Conservation (phyloP, 2,329 filamentous ascomycete genomes). For the Xylaria sp. region DNA sequence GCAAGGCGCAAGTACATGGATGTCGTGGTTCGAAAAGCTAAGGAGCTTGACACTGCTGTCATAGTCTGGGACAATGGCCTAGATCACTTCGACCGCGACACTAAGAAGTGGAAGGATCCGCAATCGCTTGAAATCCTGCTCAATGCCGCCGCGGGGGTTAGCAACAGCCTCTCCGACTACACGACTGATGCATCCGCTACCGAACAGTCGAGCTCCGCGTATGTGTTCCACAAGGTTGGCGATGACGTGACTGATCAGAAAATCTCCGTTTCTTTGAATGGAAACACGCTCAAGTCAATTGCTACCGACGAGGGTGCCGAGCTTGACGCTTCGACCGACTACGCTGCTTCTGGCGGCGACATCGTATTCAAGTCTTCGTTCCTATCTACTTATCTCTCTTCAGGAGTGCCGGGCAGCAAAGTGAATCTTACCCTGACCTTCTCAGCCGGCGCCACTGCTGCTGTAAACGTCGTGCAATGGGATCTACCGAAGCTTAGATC, state of each 20-base stretch:
- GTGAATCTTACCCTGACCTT: slow-evolving; percentile 59
- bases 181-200: slow-evolving; percentile 54
- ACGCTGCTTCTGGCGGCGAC: slow-evolving; percentile 49
- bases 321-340: slow-evolving; percentile 50
- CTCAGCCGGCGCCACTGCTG: slow-evolving; percentile 53
- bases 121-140: slow-evolving; percentile 54
- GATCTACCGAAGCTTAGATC: slow-evolving; percentile 48
- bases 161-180: slow-evolving; percentile 58
- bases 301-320: slow-evolving; percentile 42
- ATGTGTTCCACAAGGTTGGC: slow-evolving; percentile 59
- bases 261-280: slow-evolving; percentile 59
- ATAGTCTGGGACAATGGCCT: slow-evolving; percentile 66
- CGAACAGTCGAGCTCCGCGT: slow-evolving; percentile 57
- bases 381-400: slow-evolving; percentile 50
- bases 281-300: slow-evolving; percentile 55
- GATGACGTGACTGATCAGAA: slow-evolving; percentile 48
- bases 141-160: slow-evolving; percentile 49
- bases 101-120: slow-evolving; percentile 56
- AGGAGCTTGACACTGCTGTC: slow-evolving; percentile 54
- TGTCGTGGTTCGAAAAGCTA: slow-evolving; percentile 54
- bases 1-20: slow-evolving; percentile 65
- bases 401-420: slow-evolving; percentile 51
- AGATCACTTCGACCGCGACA: slow-evolving; percentile 58
- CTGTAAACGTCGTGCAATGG: slow-evolving; percentile 59
- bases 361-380: slow-evolving; percentile 56